phyloP scores from a whole-genome alignment of 129 eudicot species.

The Flaveria linearis region DNA sequence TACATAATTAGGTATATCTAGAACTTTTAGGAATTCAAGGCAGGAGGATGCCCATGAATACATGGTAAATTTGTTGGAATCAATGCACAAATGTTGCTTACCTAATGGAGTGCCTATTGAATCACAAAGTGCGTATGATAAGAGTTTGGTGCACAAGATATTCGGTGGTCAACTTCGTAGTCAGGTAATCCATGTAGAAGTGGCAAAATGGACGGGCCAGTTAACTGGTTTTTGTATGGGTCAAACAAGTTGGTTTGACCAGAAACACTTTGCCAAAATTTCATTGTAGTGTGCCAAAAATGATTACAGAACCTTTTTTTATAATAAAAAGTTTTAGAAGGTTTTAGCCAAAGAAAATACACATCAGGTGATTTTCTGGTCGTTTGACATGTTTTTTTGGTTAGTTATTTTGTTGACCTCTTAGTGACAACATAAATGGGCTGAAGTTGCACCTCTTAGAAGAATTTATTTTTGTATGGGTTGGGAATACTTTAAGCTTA shows the following conservation, averaged over 20 bases:
- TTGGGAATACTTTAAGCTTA: not conserved
- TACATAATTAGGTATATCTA: conserved; percentile 65
- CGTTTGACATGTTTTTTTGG: not conserved
- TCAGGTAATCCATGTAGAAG: conserved; percentile 51
- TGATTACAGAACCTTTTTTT: not conserved
- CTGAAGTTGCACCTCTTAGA: not conserved
- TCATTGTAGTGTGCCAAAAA: not conserved
- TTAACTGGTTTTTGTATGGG: not conserved
- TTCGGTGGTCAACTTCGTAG: conserved; percentile 91
- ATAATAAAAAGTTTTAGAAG: not conserved
- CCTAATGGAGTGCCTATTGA: conserved; percentile 87
- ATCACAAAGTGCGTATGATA: conserved; percentile 91
- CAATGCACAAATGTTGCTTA: conserved; percentile 97
- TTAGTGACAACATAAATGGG: not conserved
- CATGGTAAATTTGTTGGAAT: conserved; percentile 91
- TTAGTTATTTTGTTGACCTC: not conserved
- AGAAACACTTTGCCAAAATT: not conserved
- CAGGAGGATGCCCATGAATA: conserved; percentile 99
- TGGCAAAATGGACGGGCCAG: not conserved
- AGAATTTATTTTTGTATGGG: not conserved
- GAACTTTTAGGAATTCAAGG: conserved; percentile 82
- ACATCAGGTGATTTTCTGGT: not conserved
- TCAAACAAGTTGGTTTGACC: not conserved
- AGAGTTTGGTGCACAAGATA: conserved; percentile 90
- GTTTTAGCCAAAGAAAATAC: not conserved